These are phyloP conservation scores for Penicillium paxilli DNA, from an alignment of 495 filamentous ascomycete genomes.

Conservation along the genomic window DNA sequence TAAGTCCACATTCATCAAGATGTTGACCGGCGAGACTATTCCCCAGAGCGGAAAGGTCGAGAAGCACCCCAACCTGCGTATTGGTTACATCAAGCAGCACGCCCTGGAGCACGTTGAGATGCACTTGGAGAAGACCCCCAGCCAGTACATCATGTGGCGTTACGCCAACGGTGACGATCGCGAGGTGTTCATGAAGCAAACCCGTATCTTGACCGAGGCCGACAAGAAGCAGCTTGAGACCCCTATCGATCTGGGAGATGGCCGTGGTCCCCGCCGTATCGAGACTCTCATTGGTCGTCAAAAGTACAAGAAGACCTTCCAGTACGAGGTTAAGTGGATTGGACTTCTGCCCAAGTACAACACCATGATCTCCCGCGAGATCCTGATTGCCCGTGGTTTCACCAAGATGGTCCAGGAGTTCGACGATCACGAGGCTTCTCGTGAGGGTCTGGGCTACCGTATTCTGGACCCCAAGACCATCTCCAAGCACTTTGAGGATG, in stretches of 20 bases:
- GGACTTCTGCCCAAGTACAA: conserved; percentile 89
- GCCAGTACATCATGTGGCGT: conserved; percentile 98
- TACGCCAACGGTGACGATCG: conserved; percentile 96
- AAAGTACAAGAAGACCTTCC: conserved; percentile 99
- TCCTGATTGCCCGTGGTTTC: conserved; percentile 80
- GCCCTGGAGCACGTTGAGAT: conserved; percentile 98
- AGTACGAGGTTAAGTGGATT: conserved; percentile 98
- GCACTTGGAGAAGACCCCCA: conserved; percentile 98
- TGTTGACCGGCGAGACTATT: conserved; percentile 93
- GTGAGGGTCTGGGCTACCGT: conserved; percentile 95
- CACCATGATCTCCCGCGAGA: conserved; percentile 89
- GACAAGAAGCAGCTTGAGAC: conserved; percentile 92
- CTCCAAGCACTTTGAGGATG: conserved; percentile 95
- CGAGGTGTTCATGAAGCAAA: conserved; percentile 97
- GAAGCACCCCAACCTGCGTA: conserved; percentile 98
- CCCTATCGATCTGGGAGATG: conserved; percentile 78
- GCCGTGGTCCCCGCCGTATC: conserved; percentile 73
- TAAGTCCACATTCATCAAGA: conserved; percentile 97
- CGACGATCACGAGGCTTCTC: conserved; percentile 95
- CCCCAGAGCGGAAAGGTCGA: conserved; percentile 87
- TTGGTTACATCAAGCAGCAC: conserved; percentile 99
- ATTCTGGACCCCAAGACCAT: conserved; percentile 89
- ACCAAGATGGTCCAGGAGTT: conserved; percentile 95
- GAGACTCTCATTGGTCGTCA: conserved; percentile 92
- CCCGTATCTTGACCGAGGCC: conserved; percentile 79